A percentile compares a stretch with the other conserved stretches of the same genome.
Conservation (phyloP, 352 stramenopile species). For the Plasmopara viticola region DNA sequence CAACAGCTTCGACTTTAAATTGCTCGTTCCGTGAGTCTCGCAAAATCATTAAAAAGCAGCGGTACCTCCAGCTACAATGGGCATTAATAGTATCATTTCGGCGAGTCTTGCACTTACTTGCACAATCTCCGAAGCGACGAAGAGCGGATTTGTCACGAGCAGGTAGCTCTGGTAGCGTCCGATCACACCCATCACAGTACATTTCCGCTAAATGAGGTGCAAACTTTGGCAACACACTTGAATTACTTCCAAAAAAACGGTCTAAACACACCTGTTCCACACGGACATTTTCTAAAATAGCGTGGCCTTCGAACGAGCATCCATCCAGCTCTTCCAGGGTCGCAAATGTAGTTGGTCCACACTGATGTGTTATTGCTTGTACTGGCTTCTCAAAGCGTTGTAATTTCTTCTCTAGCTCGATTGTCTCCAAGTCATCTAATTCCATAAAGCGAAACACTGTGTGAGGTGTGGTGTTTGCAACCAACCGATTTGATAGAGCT, state of each 20-base stretch:
- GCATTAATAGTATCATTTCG: conserved; percentile 13
- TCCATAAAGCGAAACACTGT: conserved; percentile 37
- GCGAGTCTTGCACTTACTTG: conserved; percentile 28
- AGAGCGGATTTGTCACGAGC: conserved; percentile 7
- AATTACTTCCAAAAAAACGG: conserved; percentile 21
- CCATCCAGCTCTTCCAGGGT: conserved; percentile 32
- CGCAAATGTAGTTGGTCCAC: conserved; percentile 11
- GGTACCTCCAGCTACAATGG: conserved; percentile 37
- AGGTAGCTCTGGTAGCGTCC: conserved; percentile 27
- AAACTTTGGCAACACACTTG: conserved; percentile 25
- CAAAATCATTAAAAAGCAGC: conserved; percentile 36
- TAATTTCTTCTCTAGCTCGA: conserved; percentile 22
- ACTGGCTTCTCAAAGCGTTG: background rate
- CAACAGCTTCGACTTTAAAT: conserved; percentile 30
- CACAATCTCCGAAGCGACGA: conserved; percentile 28
- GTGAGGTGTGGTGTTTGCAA: conserved; percentile 54
- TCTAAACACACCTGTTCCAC: conserved; percentile 40
- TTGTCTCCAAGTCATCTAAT: conserved; percentile 15
- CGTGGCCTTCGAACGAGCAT: conserved; percentile 12
- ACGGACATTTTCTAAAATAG: conserved; percentile 34
- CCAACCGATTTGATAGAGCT: conserved; percentile 34
- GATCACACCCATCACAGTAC: conserved; percentile 40
- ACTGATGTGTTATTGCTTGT: background rate
- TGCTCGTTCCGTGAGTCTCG: conserved; percentile 26
- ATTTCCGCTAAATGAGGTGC: conserved; percentile 32